Evolutionary conservation across 176 grass and related monocot species (phyloP), one percentile per base, ranked within the genome.

Genomic region (Ananas comosus): DNA sequence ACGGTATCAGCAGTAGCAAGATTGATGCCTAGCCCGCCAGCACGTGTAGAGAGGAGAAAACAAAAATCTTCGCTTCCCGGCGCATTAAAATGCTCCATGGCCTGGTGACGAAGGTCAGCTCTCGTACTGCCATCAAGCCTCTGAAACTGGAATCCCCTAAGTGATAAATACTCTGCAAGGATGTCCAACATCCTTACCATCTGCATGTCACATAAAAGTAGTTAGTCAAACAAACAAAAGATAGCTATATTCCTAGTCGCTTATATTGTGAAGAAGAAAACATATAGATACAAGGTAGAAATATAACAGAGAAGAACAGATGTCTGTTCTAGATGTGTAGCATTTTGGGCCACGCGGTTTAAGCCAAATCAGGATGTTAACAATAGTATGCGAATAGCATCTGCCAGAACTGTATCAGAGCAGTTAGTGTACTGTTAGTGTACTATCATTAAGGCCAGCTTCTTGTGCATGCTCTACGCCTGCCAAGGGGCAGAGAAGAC

Each of bases 101-200:
- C 94, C 70, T 99, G 94, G 64, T 99, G 94, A 76, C 94, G 84
- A 80, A 99, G 80, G 86, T 99, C 94, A 42, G 94, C 80, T 67
- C 94, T 90, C 53, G 94, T 99, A 75, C 94, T 99, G 64, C 94
- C 94, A 90, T 99, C 94, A 85, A 99, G 87, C 72, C 94, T 90
- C 78, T 99, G 94, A 83, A 88, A 99, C 75, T 99, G 89, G 75
- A 99, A 93, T 72, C 94, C 94, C 71, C 89, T 81, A 74, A 99
- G 78, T 9, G 89, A 90, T 50, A 99, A 77, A 77, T 99, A 99
- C 72, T 99, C 94, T 33, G 94, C 83, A 81, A 99, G 87, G 76
- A 99, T 99, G 77, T 99, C 94, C 80, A 99, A 74, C 94, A 99
- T 93, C 87, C 76, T 93, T 69, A 99, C 94, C 94, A 99, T 99